phyloP scores from a whole-genome alignment of 208 protist genomes.

The Leishmania lainsoni region DNA sequence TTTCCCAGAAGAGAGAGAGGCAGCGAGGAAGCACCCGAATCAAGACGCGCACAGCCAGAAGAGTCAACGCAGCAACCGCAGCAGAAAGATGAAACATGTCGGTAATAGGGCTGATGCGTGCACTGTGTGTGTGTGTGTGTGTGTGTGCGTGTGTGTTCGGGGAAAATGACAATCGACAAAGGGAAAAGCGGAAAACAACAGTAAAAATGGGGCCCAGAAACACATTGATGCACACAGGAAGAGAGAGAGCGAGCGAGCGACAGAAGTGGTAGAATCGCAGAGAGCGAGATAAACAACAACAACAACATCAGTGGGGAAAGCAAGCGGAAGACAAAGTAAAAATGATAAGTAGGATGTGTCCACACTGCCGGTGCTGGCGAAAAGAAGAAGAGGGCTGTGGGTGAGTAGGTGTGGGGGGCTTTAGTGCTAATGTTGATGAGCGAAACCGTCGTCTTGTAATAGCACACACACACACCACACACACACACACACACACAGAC shows the following conservation, averaged over 20 bases:
- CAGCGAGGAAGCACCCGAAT: no score
- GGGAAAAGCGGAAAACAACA: constrained; percentile 1
- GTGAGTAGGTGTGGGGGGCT: background rate
- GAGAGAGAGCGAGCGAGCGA: background rate
- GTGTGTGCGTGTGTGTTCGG: no score
- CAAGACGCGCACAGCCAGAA: background rate
- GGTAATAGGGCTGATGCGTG: no score
- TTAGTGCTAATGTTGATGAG: background rate
- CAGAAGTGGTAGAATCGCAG: background rate
- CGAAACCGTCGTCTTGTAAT: background rate
- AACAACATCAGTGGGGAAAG: background rate
- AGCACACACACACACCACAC: background rate
- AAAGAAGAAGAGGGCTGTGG: background rate
- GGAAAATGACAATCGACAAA: background rate
- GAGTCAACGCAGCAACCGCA: background rate
- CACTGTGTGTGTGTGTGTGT: no score
- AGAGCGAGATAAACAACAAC: background rate
- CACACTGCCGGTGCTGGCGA: background rate
- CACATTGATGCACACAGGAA: background rate
- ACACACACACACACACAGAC: background rate
- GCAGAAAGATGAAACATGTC: no score
- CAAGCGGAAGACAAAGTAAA: background rate
- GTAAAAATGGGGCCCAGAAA: background rate
- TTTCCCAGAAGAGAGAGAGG: background rate
- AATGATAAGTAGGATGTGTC: background rate